A percentile compares a stretch with the other conserved stretches of the same genome.
phyloP scores from a whole-genome alignment of 805 yeast species.

The Wickerhamiella brachini region DNA sequence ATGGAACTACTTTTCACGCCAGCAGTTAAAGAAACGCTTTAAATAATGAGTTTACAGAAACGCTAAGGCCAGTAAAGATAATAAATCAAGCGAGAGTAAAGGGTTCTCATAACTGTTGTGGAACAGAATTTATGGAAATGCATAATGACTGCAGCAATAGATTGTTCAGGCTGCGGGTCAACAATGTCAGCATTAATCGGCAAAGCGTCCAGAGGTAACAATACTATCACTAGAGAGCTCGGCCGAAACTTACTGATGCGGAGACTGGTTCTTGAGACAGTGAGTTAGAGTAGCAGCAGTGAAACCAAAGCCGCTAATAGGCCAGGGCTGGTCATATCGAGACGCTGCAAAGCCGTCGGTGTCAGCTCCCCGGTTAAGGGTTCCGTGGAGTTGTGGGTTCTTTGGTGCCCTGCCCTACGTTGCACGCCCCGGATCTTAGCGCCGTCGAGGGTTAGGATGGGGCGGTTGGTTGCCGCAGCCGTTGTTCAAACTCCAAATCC shows the following conservation, averaged over 20 bases:
- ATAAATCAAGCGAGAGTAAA: background rate
- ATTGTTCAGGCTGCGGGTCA: background rate
- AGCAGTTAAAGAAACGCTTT: no score
- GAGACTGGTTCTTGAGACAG: background rate
- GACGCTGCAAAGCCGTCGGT: no score
- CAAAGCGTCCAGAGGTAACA: background rate
- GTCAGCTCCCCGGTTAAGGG: background rate
- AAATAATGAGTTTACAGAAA: no score
- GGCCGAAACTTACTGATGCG: background rate
- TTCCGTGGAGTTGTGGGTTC: background rate
- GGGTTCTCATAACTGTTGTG: background rate
- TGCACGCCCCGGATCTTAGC: no score
- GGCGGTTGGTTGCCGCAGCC: no score
- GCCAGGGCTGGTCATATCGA: no score
- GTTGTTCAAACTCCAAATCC: background rate
- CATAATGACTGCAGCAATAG: background rate
- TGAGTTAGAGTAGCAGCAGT: no score
- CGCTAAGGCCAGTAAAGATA: no score
- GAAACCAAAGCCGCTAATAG: no score
- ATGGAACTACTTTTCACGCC: no score
- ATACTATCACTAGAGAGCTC: background rate
- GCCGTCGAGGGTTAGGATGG: no score
- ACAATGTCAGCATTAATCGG: background rate
- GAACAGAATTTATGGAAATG: background rate
- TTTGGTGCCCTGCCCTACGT: background rate